These are phyloP conservation scores for Arabidopsis hybrid DNA, from an alignment of 441 rosid genomes.

Conservation along the genomic window DNA sequence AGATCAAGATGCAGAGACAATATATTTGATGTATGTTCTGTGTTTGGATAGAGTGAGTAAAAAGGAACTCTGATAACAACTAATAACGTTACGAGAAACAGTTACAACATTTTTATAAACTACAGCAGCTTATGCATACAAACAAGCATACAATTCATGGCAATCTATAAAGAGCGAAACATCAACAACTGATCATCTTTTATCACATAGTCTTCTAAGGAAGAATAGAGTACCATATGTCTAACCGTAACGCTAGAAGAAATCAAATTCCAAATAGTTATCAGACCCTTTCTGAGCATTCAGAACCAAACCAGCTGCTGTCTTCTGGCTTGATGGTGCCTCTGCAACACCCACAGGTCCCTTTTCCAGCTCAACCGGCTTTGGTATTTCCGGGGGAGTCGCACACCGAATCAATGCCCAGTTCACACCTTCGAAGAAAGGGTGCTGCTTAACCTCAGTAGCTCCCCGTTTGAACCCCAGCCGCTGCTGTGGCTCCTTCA, in stretches of 20 bases:
- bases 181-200: constrained; percentile 43
- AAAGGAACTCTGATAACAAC: constrained; percentile 17
- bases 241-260: constrained; percentile 67
- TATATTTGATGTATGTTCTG: constrained; percentile 24
- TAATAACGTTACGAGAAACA: constrained; percentile 20
- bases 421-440: constrained; percentile 94
- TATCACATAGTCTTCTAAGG: constrained; percentile 30
- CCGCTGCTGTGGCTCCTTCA: constrained; percentile 89
- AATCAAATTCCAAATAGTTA: constrained; percentile 95
- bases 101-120: constrained; percentile 37
- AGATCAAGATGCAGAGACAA: not conserved
- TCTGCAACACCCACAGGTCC: constrained; percentile 55
- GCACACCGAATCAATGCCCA: constrained; percentile 98
- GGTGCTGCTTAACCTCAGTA: constrained; percentile 92
- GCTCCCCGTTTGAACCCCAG: constrained; percentile 92
- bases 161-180: constrained; percentile 51
- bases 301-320: constrained; percentile 43
- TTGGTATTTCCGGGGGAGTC: constrained; percentile 91
- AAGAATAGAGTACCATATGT: constrained; percentile 36
- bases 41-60: constrained; percentile 31
- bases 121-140: constrained; percentile 31
- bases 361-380: constrained; percentile 72
- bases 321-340: constrained; percentile 61
- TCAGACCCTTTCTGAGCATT: constrained; percentile 71
- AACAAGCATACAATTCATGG: constrained; percentile 54